These are phyloP conservation scores for Talinum fruticosum DNA, from an alignment of 148 eudicot genomes.

Conservation along the genomic window DNA sequence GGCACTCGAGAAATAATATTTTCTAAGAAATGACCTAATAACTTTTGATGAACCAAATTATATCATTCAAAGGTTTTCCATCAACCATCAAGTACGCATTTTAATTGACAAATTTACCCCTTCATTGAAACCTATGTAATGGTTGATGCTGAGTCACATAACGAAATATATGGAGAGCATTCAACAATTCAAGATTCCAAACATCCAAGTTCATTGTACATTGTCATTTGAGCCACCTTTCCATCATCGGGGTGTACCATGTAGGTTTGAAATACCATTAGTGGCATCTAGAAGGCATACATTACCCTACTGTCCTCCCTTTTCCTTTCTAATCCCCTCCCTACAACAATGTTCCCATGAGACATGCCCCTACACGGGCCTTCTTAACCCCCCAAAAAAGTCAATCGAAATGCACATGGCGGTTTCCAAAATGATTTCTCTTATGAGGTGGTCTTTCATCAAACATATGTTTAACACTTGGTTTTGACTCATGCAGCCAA, in stretches of 20 bases:
- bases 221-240: neutral
- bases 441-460: neutral
- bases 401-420: neutral
- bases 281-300: neutral
- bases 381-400: neutral
- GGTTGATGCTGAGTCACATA: neutral
- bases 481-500: neutral
- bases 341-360: neutral
- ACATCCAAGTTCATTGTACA: neutral
- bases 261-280: neutral
- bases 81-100: neutral
- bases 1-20: neutral
- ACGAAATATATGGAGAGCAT: neutral
- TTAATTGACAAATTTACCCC: neutral
- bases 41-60: too few species aligned
- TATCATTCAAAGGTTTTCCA: neutral
- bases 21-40: neutral
- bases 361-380: neutral
- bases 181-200: neutral
- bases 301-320: neutral
- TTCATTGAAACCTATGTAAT: too few species aligned
- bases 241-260: neutral
- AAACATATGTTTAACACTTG: neutral
- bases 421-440: neutral
- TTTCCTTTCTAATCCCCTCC: too few species aligned